Evolutionary conservation across 2,329 filamentous ascomycete species (phyloP), one percentile per base, ranked within the genome.

Genomic region (Fusarium continuum): DNA sequence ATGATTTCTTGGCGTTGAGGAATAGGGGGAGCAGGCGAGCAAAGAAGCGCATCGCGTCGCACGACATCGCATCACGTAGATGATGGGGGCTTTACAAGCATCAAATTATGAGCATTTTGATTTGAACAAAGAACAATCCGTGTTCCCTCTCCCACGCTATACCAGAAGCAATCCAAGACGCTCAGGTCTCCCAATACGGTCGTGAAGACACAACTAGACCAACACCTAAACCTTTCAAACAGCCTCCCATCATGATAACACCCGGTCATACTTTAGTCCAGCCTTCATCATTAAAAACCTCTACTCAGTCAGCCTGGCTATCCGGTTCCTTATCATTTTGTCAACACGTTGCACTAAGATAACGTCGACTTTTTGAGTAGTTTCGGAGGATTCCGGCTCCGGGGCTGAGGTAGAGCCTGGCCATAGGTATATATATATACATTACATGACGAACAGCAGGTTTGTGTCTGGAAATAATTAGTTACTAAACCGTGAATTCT

Each of bases 381-480:
- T 51, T 58, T 50, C 48, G 36, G 53, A 46, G 44, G 46, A 41
- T 62, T 45, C 39, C 40, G 51, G 49, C 19, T 56, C 29, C 56
- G 61, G 60, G 35, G 61, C 62, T 49, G 60, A 59, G 52, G 45
- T 43, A 50, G 17, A 44, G 28, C 32, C 17, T 26, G 28, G 28
- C 20, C 51, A 49, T 43, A 28, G 38, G 29, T 56, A 54, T 65
- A 58, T 56, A 54, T 65, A 58, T 64, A 55, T 49, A 63, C 45
- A 65, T 77, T 80, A 88, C 84, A 88, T 85, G 59, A 88, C 83
- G 70, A 88, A 88, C 65, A 87, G 76, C 40, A 88, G 74, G 72
- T 87, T 85, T 55, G 86, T 88, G 73, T 88, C 86, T 88, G 57
- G 16, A 47, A 9, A 14, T n/a, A 20, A 53, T 69, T 41, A 68